phyloP scores from a whole-genome alignment of 139 green algal species.

The Chlamydomonas sp. region DNA sequence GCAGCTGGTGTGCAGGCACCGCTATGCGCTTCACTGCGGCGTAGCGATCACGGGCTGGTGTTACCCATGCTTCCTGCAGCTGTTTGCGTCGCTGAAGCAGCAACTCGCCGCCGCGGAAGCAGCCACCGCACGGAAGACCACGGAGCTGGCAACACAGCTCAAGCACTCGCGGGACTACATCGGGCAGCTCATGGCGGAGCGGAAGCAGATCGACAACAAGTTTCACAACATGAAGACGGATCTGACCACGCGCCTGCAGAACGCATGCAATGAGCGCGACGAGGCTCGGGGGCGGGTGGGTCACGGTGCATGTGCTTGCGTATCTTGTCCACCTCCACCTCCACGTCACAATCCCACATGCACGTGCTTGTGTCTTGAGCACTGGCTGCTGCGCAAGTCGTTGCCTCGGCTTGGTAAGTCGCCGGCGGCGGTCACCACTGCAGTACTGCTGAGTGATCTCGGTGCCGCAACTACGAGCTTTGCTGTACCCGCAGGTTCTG shows the following conservation, averaged over 20 bases:
- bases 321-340: background rate
- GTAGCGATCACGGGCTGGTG: no score
- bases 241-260: slow-evolving; percentile 82
- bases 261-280: slow-evolving; percentile 86
- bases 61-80: background rate
- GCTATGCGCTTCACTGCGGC: background rate
- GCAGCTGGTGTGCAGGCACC: background rate
- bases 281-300: slow-evolving; percentile 81
- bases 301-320: background rate
- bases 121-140: slow-evolving; percentile 34
- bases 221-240: slow-evolving; percentile 76
- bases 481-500: slow-evolving; percentile 49
- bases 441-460: background rate
- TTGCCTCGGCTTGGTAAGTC: background rate
- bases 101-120: slow-evolving; percentile 12
- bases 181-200: slow-evolving; percentile 52
- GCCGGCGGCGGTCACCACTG: background rate
- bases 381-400: background rate
- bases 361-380: background rate
- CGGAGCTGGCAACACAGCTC: slow-evolving; percentile 58
- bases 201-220: slow-evolving; percentile 67
- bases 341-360: background rate
- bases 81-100: slow-evolving; percentile 42
- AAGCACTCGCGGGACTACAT: slow-evolving; percentile 62
- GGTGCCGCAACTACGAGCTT: no score